phyloP scores from a whole-genome alignment of 108 stramenopile genomes.

The Nitzschia sp. region DNA sequence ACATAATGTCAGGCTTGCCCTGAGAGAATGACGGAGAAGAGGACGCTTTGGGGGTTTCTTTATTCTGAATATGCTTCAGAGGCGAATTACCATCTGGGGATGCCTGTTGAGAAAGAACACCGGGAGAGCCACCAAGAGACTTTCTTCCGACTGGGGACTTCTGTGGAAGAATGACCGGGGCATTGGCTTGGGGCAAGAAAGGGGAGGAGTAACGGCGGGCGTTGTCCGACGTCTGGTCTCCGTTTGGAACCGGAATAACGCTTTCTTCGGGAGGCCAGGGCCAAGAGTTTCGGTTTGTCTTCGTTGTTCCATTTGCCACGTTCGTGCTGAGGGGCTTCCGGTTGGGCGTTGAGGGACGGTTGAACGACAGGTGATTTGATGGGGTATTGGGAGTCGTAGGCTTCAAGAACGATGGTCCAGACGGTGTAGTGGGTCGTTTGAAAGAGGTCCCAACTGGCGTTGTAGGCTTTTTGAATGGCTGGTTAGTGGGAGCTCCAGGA shows the following conservation, averaged over 20 bases:
- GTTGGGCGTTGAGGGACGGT: neutral
- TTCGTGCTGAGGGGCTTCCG: neutral
- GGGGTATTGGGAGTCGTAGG: neutral
- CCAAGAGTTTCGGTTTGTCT: slow-evolving; percentile 1
- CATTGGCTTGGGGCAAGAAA: neutral
- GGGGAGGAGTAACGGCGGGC: slow-evolving; percentile 1
- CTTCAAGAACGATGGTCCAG: neutral
- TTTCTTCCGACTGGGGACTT: neutral
- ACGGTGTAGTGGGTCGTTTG: neutral
- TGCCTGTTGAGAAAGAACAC: neutral
- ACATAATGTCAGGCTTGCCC: too few relatives aligned
- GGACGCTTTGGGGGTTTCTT: too few relatives aligned
- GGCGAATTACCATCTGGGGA: neutral
- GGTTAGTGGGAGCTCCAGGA: neutral
- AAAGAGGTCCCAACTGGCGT: neutral
- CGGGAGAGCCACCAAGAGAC: too few relatives aligned
- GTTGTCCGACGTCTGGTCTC: neutral
- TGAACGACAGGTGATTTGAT: too few relatives aligned
- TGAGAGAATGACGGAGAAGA: too few relatives aligned
- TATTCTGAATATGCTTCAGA: slow-evolving; percentile 25
- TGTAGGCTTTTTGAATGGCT: neutral
- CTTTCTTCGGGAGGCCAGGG: slow-evolving; percentile 24
- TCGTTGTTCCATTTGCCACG: neutral
- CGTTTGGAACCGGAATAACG: slow-evolving; percentile 26
- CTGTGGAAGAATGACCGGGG: slow-evolving; percentile 4